Conservation (phyloP, 371 early-diverging fungal genomes). For the Chytridium lagenaria region DNA sequence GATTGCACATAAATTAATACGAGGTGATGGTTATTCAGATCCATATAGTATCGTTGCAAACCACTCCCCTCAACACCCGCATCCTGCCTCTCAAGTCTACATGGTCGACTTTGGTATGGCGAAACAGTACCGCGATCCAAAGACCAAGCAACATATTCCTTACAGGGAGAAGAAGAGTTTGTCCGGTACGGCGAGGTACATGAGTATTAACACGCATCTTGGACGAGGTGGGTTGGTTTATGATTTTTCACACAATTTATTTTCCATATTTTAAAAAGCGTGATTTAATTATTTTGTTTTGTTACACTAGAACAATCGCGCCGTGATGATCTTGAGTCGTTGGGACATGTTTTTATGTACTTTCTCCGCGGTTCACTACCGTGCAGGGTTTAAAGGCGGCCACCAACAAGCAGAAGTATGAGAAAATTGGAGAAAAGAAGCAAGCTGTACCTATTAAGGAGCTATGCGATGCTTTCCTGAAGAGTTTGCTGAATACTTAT, state of each 20-base stretch:
- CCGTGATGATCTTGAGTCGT: slow-evolving; percentile 98
- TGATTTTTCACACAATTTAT: background rate
- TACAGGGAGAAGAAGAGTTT: slow-evolving; percentile 90
- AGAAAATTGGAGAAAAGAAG: slow-evolving; percentile 98
- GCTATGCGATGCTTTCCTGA: slow-evolving; percentile 93
- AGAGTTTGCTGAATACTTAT: slow-evolving; percentile 90
- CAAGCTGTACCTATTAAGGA: slow-evolving; percentile 90
- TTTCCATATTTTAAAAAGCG: background rate
- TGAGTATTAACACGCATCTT: slow-evolving; percentile 95
- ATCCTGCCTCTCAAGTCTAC: slow-evolving; percentile 62
- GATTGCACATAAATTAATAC: background rate
- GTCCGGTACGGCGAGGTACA: slow-evolving; percentile 97
- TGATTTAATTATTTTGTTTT: background rate
- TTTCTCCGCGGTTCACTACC: slow-evolving; percentile 98
- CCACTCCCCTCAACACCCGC: slow-evolving; percentile 53
- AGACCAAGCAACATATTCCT: slow-evolving; percentile 93
- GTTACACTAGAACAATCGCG: slow-evolving; percentile 84
- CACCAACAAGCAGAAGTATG: slow-evolving; percentile 98
- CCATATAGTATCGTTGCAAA: slow-evolving; percentile 51
- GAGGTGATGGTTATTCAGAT: slow-evolving; percentile 40
- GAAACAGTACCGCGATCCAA: slow-evolving; percentile 94
- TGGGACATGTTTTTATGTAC: slow-evolving; percentile 99
- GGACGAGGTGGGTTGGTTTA: slow-evolving; percentile 69
- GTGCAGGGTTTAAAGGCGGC: slow-evolving; percentile 99
- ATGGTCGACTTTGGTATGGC: slow-evolving; percentile 98